Conservation (phyloP, 495 filamentous ascomycete genomes). For the Penicillium coffeae region DNA sequence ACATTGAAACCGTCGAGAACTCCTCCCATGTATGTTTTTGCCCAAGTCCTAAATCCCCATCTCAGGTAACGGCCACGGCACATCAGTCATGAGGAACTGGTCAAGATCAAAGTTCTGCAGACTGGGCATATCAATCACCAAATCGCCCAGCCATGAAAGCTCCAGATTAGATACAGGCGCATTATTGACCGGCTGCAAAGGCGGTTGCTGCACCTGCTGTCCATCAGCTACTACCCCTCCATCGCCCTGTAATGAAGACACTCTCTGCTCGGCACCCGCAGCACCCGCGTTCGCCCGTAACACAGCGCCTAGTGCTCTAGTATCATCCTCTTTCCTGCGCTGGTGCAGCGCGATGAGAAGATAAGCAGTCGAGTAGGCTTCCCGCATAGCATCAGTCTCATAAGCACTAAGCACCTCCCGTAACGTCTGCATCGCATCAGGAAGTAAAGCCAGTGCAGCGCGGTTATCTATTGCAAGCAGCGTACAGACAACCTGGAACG, state of each 20-base stretch:
- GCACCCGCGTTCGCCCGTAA: conserved; percentile 30
- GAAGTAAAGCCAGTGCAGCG: conserved; percentile 41
- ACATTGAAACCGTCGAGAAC: not conserved
- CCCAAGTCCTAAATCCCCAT: conserved; percentile 31
- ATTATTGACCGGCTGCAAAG: not conserved
- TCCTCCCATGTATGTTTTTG: no score
- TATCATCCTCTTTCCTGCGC: conserved; percentile 42
- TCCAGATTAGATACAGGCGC: conserved; percentile 22
- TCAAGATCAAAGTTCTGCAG: conserved; percentile 45
- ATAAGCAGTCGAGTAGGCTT: conserved; percentile 51
- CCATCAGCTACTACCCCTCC: conserved; percentile 1
- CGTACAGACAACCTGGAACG: conserved; percentile 53
- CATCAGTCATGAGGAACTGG: conserved; percentile 31
- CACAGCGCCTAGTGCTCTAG: conserved; percentile 30
- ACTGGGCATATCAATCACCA: conserved; percentile 44
- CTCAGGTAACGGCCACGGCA: conserved; percentile 29
- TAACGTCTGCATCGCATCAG: conserved; percentile 49
- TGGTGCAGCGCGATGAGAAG: conserved; percentile 45
- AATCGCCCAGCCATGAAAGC: conserved; percentile 42
- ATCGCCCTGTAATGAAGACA: not conserved
- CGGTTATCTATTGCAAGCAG: conserved; percentile 50
- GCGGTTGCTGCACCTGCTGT: not conserved
- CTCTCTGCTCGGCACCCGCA: conserved; percentile 11
- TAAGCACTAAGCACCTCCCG: conserved; percentile 41
- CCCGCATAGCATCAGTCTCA: conserved; percentile 45